phyloP scores from a whole-genome alignment of 2,329 filamentous ascomycete species.

The Hypomyces perniciosus region DNA sequence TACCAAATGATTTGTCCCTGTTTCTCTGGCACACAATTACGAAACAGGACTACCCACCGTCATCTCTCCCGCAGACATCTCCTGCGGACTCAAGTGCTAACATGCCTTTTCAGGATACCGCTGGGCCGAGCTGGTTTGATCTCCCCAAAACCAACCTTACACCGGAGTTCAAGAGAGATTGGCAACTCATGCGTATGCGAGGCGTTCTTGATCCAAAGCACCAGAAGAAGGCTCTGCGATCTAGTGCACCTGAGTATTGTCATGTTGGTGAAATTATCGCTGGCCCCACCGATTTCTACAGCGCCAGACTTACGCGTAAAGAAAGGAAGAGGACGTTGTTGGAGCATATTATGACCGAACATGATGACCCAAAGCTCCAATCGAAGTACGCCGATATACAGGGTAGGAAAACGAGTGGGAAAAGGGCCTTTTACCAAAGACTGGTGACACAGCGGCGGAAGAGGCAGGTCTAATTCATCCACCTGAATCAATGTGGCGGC shows the following conservation, averaged over 20 bases:
- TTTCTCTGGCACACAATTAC: not conserved
- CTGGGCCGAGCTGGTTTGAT: slow-evolving; percentile 81
- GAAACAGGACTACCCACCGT: not conserved
- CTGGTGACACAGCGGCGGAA: slow-evolving; percentile 46
- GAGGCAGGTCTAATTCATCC: slow-evolving; percentile 7
- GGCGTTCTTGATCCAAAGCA: slow-evolving; percentile 84
- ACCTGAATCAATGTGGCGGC: not conserved
- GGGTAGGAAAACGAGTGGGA: slow-evolving; percentile 74
- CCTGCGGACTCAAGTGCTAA: slow-evolving; percentile 14
- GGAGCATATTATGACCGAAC: slow-evolving; percentile 63
- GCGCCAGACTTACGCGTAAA: slow-evolving; percentile 72
- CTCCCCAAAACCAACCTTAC: slow-evolving; percentile 80
- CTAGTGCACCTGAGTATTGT: slow-evolving; percentile 65
- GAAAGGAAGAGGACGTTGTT: slow-evolving; percentile 82
- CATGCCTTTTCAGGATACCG: slow-evolving; percentile 42
- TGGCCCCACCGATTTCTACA: slow-evolving; percentile 83
- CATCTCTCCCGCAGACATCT: not conserved
- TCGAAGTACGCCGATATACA: slow-evolving; percentile 85
- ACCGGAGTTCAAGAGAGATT: slow-evolving; percentile 77
- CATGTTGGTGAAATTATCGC: slow-evolving; percentile 85
- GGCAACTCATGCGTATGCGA: slow-evolving; percentile 86
- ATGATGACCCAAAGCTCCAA: slow-evolving; percentile 64
- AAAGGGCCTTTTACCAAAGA: slow-evolving; percentile 83
- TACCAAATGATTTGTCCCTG: slow-evolving; percentile 7
- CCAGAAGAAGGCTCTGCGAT: slow-evolving; percentile 82